These are phyloP conservation scores for Botrytis fragariae DNA, from an alignment of 2,329 filamentous ascomycete genomes.

Conservation along the genomic window DNA sequence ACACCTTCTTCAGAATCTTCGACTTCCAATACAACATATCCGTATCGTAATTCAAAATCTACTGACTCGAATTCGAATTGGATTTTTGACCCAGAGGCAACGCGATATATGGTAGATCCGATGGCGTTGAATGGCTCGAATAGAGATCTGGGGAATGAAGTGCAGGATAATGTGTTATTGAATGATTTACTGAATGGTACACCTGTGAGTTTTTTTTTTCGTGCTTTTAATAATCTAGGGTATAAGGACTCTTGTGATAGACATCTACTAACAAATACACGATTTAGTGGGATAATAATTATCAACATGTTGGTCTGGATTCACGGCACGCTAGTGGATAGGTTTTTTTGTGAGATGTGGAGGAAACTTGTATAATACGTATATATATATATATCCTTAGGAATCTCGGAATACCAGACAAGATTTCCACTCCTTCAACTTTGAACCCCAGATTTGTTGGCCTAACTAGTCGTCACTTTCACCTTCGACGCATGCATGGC, in stretches of 20 bases:
- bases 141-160: background rate
- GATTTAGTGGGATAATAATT: background rate
- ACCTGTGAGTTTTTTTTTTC: background rate
- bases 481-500: too few species aligned
- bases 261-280: background rate
- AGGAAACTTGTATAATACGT: background rate
- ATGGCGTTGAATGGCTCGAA: background rate
- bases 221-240: background rate
- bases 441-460: too few species aligned
- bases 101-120: background rate
- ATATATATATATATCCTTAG: background rate
- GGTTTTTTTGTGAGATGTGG: too few species aligned
- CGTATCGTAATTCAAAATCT: constrained; percentile 2
- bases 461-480: too few species aligned
- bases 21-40: constrained; percentile 1
- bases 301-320: background rate
- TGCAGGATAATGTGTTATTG: background rate
- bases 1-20: constrained; percentile 22
- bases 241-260: background rate
- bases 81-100: background rate
- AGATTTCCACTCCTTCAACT: background rate
- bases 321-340: background rate
- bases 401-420: background rate
- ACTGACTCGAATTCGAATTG: background rate
- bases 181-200: background rate